Evolutionary conservation across 2,329 filamentous ascomycete genomes (phyloP).

Genomic region (Monascus ruber): DNA sequence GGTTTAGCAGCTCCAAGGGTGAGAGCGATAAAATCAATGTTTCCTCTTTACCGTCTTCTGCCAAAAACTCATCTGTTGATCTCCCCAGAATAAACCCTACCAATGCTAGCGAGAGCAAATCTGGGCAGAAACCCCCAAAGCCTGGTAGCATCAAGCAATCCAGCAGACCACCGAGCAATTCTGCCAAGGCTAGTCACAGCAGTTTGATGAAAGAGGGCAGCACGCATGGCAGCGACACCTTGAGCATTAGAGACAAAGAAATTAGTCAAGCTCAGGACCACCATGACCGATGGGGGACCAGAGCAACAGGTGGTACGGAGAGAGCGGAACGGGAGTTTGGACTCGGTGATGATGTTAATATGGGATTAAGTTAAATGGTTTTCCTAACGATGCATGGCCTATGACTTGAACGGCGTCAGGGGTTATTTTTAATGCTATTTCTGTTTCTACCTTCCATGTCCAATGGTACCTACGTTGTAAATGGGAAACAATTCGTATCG

Average conservation of each 20-base stretch:
- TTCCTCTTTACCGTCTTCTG: constrained; percentile 9
- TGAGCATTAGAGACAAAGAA: constrained; percentile 27
- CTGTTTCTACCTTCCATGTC: no score
- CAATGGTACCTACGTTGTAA: no score
- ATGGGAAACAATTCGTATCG: no score
- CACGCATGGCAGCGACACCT: constrained; percentile 16
- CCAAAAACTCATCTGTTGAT: constrained; percentile 12
- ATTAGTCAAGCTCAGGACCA: constrained; percentile 34
- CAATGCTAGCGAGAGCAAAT: neutral
- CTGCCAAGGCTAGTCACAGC: constrained; percentile 8
- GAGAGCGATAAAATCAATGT: constrained; percentile 16
- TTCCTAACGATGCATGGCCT: neutral
- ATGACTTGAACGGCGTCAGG: no score
- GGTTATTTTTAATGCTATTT: no score
- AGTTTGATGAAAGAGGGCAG: constrained; percentile 8
- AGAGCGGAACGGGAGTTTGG: constrained; percentile 52
- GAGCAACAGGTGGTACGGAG: constrained; percentile 42
- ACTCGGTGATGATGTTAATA: constrained; percentile 70
- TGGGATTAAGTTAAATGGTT: constrained; percentile 59
- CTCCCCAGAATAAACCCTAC: constrained; percentile 12
- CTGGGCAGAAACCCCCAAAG: constrained; percentile 11
- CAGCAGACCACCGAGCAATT: constrained; percentile 16
- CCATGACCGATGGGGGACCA: constrained; percentile 42
- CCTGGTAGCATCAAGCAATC: constrained; percentile 21
- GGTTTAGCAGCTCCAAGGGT: constrained; percentile 25